These are phyloP conservation scores for Zangia roseola DNA, from an alignment of 768 basidiomycete species.

Conservation along the genomic window DNA sequence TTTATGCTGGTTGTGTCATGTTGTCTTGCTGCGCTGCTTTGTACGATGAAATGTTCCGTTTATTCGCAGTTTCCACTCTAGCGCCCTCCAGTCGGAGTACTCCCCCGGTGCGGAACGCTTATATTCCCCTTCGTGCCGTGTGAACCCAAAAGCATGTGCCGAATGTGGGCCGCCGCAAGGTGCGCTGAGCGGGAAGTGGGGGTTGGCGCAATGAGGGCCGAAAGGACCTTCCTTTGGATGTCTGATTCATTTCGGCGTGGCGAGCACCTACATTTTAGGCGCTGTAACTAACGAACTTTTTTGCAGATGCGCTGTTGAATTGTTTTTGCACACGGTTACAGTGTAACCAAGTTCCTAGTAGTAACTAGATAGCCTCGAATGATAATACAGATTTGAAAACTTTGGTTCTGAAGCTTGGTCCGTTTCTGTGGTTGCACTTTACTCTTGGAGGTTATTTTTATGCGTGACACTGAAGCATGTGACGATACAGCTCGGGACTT, in stretches of 20 bases:
- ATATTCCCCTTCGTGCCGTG: constrained; percentile 65
- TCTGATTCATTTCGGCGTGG: constrained; percentile 54
- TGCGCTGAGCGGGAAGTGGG: constrained; percentile 74
- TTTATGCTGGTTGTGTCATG: constrained; percentile 4
- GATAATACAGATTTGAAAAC: not conserved
- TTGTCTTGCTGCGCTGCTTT: constrained; percentile 20
- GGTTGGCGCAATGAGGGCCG: constrained; percentile 71
- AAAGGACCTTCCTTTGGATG: constrained; percentile 87
- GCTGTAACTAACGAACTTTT: constrained; percentile 3
- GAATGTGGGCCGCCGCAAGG: constrained; percentile 64
- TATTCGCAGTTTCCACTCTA: constrained; percentile 91
- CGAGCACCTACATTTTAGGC: constrained; percentile 5
- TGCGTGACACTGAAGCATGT: not conserved
- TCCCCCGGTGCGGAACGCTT: constrained; percentile 70
- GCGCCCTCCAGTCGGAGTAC: constrained; percentile 65
- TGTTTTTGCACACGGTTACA: not conserved
- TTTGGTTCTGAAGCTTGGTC: not conserved
- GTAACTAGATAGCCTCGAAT: not conserved
- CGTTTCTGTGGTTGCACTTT: not conserved
- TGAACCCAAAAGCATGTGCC: constrained; percentile 68
- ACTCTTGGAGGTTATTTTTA: not conserved
- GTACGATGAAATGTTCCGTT: constrained; percentile 60
- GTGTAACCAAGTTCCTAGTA: no score
- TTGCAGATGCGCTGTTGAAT: constrained; percentile 1
- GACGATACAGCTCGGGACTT: not conserved